Percentiles rank a stretch among this genome's conserved stretches.
phyloP scores from a whole-genome alignment of 208 protist genomes.

The Trypanosoma vivax region DNA sequence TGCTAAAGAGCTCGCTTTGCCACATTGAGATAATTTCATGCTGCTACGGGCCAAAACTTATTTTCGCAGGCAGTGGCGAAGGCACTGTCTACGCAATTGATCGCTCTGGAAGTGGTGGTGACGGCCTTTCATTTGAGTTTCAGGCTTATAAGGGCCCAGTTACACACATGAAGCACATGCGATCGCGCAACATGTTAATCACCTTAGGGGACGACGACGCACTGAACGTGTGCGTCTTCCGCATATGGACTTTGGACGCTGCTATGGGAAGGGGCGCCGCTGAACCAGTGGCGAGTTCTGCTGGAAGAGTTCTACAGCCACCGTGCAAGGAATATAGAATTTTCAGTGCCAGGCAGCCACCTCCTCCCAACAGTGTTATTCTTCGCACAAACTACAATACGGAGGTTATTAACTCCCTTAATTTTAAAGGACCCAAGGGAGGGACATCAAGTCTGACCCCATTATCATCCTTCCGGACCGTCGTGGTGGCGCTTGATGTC shows the following conservation, averaged over 20 bases:
- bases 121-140: conserved; percentile 33
- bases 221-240: conserved; percentile 47
- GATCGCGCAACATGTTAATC: conserved; percentile 47
- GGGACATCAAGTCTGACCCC: conserved; percentile 13
- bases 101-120: conserved; percentile 25
- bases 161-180: conserved; percentile 53
- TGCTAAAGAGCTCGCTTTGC: conserved; percentile 28
- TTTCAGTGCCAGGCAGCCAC: conserved; percentile 23
- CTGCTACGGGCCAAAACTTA: conserved; percentile 63
- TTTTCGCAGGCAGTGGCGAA: conserved; percentile 80
- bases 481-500: conserved; percentile 79
- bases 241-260: conserved; percentile 41
- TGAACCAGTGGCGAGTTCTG: no score
- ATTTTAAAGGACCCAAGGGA: conserved; percentile 11
- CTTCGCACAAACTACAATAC: conserved; percentile 21
- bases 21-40: conserved; percentile 60
- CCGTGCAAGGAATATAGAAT: conserved; percentile 39
- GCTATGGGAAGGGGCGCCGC: no score
- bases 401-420: conserved; percentile 9
- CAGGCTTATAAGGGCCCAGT: conserved; percentile 73
- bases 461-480: conserved; percentile 23
- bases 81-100: conserved; percentile 76
- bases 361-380: conserved; percentile 9
- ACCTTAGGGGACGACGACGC: conserved; percentile 76
- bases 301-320: conserved; percentile 20